Conservation (phyloP, 306 rosid genomes). For the Vicia sativa region DNA sequence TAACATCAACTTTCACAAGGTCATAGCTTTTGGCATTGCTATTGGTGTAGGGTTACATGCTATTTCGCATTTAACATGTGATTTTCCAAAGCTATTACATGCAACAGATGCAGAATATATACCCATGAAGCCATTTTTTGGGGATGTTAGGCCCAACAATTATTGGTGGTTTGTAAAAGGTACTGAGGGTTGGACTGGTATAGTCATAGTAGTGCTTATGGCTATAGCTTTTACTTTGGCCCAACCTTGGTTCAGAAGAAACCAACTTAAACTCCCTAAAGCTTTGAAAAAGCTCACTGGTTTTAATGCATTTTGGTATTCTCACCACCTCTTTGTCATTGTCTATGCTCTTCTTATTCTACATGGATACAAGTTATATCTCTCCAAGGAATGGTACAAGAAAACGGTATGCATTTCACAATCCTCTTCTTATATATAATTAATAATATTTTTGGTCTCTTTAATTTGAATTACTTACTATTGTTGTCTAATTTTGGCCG, state of each 20-base stretch:
- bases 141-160: slow-evolving; percentile 54
- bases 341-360: slow-evolving; percentile 76
- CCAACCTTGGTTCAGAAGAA: slow-evolving; percentile 84
- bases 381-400: slow-evolving; percentile 81
- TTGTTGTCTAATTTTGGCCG: slow-evolving; percentile 19
- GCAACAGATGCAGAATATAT: slow-evolving; percentile 56
- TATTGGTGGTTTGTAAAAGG: slow-evolving; percentile 99
- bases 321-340: slow-evolving; percentile 81
- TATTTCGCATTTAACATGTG: slow-evolving; percentile 74
- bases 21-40: slow-evolving; percentile 72
- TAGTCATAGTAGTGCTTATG: slow-evolving; percentile 80
- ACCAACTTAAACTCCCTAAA: slow-evolving; percentile 63
- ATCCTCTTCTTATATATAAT: neutral
- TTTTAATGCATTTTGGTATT: slow-evolving; percentile 96
- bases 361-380: slow-evolving; percentile 80
- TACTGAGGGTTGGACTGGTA: slow-evolving; percentile 87
- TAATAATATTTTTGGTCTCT: neutral
- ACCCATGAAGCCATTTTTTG: slow-evolving; percentile 68
- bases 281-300: slow-evolving; percentile 73
- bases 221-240: slow-evolving; percentile 78
- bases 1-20: slow-evolving; percentile 90
- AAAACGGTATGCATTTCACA: slow-evolving; percentile 60
- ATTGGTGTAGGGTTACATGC: slow-evolving; percentile 76
- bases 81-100: slow-evolving; percentile 76
- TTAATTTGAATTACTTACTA: neutral